Evolutionary conservation across 2,329 filamentous ascomycete species (phyloP).

Genomic region (Monosporascus ibericus): DNA sequence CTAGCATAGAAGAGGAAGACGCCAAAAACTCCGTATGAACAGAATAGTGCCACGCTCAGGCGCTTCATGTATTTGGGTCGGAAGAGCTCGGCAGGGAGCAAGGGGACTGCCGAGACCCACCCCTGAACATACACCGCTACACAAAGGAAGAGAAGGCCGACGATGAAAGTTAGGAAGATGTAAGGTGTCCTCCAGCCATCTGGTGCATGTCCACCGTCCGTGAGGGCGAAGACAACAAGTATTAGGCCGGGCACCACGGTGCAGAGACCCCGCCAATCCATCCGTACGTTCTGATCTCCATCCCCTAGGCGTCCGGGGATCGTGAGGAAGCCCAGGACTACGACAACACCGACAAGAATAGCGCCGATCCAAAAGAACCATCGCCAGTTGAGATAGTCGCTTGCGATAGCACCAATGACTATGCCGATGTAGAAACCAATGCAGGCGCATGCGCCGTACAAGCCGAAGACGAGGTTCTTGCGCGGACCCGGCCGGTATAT

Average conservation of each 20-base stretch:
- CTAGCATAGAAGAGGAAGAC: constrained; percentile 66
- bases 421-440: constrained; percentile 57
- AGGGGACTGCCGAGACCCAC: constrained; percentile 60
- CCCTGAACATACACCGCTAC: constrained; percentile 65
- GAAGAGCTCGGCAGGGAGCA: constrained; percentile 67
- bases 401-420: constrained; percentile 56
- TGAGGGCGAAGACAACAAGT: constrained; percentile 69
- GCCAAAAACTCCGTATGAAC: constrained; percentile 63
- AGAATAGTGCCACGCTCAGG: constrained; percentile 54
- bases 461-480: constrained; percentile 57
- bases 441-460: constrained; percentile 51
- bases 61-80: constrained; percentile 62
- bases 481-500: constrained; percentile 61
- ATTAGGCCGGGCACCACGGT: constrained; percentile 60
- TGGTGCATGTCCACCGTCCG: constrained; percentile 63
- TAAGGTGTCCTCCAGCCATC: constrained; percentile 69
- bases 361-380: constrained; percentile 66
- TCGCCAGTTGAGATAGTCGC: constrained; percentile 53
- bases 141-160: constrained; percentile 55
- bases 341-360: constrained; percentile 23
- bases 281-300: constrained; percentile 36
- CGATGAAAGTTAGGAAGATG: constrained; percentile 57
- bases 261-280: constrained; percentile 63
- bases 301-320: constrained; percentile 24
- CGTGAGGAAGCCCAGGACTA: constrained; percentile 17